A percentile compares a stretch with the other conserved stretches of the same genome.
Evolutionary conservation across 805 yeast genomes (phyloP).

Genomic region (Pichia membranifaciens): DNA sequence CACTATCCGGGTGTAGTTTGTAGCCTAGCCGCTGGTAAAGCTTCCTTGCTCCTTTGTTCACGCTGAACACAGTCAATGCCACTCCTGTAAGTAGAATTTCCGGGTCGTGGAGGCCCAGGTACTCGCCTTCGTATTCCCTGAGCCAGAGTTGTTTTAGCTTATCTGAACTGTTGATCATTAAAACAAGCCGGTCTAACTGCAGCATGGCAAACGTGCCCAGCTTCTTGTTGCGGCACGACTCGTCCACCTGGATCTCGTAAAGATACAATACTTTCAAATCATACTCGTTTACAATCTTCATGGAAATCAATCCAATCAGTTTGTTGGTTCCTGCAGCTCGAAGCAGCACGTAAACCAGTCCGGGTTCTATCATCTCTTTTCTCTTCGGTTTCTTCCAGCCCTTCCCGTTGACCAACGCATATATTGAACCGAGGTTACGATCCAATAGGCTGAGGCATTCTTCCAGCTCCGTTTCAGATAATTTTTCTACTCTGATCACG

Average conservation of each 20-base stretch:
- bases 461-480: not conserved
- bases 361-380: constrained; percentile 42
- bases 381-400: constrained; percentile 38
- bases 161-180: constrained; percentile 10
- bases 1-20: constrained; percentile 7
- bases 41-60: constrained; percentile 8
- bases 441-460: constrained; percentile 23
- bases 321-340: constrained; percentile 1
- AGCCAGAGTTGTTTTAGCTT: constrained; percentile 9
- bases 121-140: constrained; percentile 8
- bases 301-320: constrained; percentile 40
- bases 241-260: constrained; percentile 49
- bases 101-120: constrained; percentile 1
- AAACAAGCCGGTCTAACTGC: constrained; percentile 31
- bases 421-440: constrained; percentile 23
- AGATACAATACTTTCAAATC: constrained; percentile 40
- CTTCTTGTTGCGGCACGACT: constrained; percentile 29
- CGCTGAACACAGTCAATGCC: constrained; percentile 14
- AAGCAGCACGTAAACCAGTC: constrained; percentile 40
- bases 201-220: constrained; percentile 38
- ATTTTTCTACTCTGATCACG: not conserved
- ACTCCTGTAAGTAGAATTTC: constrained; percentile 4
- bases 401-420: constrained; percentile 29
- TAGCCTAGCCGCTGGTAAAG: constrained; percentile 8
- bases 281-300: constrained; percentile 38